phyloP scores from a whole-genome alignment of 352 stramenopile species.

The Globisporangium sylvaticum region DNA sequence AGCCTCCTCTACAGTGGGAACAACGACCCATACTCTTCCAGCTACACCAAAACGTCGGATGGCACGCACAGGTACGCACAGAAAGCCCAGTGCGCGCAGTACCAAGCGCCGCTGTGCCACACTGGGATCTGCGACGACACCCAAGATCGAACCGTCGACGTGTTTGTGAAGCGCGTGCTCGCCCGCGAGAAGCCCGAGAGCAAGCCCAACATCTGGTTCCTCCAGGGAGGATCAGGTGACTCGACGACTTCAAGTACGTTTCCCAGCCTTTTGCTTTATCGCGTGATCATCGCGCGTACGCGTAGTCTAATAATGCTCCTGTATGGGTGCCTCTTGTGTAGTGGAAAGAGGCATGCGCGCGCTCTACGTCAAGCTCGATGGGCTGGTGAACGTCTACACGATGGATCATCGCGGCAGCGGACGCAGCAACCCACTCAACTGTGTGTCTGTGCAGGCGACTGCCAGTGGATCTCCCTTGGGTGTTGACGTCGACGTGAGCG shows the following conservation, averaged over 20 bases:
- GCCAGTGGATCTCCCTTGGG: slow-evolving; percentile 30
- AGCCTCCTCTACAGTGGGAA: no score
- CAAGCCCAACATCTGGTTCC: slow-evolving; percentile 37
- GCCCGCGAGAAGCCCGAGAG: slow-evolving; percentile 17
- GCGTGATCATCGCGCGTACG: no score
- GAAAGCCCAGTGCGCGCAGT: slow-evolving; percentile 15
- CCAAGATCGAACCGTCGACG: slow-evolving; percentile 14
- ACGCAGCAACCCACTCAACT: slow-evolving; percentile 36
- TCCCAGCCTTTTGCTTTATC: no score
- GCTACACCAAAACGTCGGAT: no score
- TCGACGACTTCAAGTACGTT: slow-evolving; percentile 37
- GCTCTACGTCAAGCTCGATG: slow-evolving; percentile 23
- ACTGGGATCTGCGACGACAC: slow-evolving; percentile 12
- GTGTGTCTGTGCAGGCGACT: slow-evolving; percentile 31
- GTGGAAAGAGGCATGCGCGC: slow-evolving; percentile 35
- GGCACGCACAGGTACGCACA: no score
- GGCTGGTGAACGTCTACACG: slow-evolving; percentile 48
- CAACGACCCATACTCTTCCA: no score
- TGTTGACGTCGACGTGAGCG: slow-evolving; percentile 14
- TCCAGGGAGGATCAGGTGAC: slow-evolving; percentile 37
- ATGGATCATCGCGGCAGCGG: slow-evolving; percentile 53
- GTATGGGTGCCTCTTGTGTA: no score
- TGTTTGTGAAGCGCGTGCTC: slow-evolving; percentile 34
- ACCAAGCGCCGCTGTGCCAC: slow-evolving; percentile 20
- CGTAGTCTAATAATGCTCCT: no score